Percentiles rank a stretch among this genome's conserved stretches.
Evolutionary conservation across 2,329 filamentous ascomycete genomes (phyloP).

Genomic region (Stagonosporopsis cucurbitacearum): DNA sequence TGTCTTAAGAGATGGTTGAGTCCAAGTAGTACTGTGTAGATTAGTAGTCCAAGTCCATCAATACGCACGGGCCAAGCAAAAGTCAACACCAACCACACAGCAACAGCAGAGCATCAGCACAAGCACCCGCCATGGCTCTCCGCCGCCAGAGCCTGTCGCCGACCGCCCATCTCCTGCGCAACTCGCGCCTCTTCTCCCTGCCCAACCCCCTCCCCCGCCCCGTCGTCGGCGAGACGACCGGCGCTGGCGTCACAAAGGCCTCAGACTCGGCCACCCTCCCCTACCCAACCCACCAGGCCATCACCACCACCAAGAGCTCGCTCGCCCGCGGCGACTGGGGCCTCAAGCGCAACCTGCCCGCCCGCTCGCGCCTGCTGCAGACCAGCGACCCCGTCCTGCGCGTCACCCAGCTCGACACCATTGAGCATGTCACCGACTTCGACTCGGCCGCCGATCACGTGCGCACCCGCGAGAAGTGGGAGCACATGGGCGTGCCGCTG

Average conservation of each 20-base stretch:
- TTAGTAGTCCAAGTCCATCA: no score
- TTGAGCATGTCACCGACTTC: slow-evolving; percentile 90
- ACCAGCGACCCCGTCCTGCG: slow-evolving; percentile 75
- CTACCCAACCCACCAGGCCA: slow-evolving; percentile 82
- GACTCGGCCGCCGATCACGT: slow-evolving; percentile 81
- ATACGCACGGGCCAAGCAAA: no score
- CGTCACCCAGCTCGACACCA: slow-evolving; percentile 79
- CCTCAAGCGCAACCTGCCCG: slow-evolving; percentile 81
- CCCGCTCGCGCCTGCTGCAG: slow-evolving; percentile 71
- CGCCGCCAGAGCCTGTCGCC: slow-evolving; percentile 57
- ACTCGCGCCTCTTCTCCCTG: slow-evolving; percentile 88
- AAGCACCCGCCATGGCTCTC: slow-evolving; percentile 47
- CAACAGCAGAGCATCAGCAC: no score
- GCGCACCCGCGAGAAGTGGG: slow-evolving; percentile 82
- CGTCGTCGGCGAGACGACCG: slow-evolving; percentile 50
- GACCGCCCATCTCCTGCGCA: slow-evolving; percentile 74
- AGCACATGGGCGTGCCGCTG: slow-evolving; percentile 78
- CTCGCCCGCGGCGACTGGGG: slow-evolving; percentile 87
- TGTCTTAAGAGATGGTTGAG: no score
- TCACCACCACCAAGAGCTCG: slow-evolving; percentile 77
- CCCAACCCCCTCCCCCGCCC: slow-evolving; percentile 76
- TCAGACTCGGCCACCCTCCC: slow-evolving; percentile 76
- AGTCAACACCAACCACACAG: no score
- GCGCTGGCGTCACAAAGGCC: slow-evolving; percentile 57
- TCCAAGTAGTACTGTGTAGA: no score